Conservation (phyloP, 78 protist genomes). For the Carpediemonas membranifera region DNA sequence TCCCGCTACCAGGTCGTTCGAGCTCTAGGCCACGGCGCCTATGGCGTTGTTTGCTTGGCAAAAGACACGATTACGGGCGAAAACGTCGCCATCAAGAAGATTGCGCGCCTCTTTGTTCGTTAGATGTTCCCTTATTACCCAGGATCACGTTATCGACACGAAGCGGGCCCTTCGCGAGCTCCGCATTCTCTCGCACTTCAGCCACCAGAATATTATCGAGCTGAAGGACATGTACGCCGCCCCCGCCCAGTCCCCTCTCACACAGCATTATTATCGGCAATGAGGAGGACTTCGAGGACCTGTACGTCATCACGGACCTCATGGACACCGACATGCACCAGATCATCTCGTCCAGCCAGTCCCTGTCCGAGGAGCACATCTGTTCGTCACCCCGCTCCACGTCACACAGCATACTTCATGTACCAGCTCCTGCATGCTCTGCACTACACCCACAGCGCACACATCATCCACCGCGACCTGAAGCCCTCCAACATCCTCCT, state of each 20-base stretch:
- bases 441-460: slow-evolving; percentile 79
- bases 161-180: slow-evolving; percentile 88
- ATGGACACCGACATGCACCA: slow-evolving; percentile 89
- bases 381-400: no score
- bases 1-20: slow-evolving; percentile 1
- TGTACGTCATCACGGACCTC: slow-evolving; percentile 35
- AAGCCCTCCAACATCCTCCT: slow-evolving; percentile 88
- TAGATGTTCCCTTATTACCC: no score
- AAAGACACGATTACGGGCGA: slow-evolving; percentile 17
- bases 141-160: slow-evolving; percentile 65
- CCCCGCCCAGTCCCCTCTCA: background rate
- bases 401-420: slow-evolving; percentile 77
- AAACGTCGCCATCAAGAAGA: slow-evolving; percentile 81
- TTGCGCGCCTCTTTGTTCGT: slow-evolving; percentile 67
- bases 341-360: slow-evolving; percentile 56
- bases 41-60: slow-evolving; percentile 32
- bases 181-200: slow-evolving; percentile 61
- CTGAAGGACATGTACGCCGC: background rate
- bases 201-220: slow-evolving; percentile 45
- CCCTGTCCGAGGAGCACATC: slow-evolving; percentile 74
- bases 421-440: slow-evolving; percentile 82
- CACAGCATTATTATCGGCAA: no score
- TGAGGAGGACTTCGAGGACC: slow-evolving; percentile 3
- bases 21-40: slow-evolving; percentile 24
- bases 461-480: slow-evolving; percentile 43